A percentile compares a stretch with the other conserved stretches of the same genome.
These are phyloP conservation scores for Chaetomium strumarium DNA, from an alignment of 2,329 filamentous ascomycete genomes.

Conservation along the genomic window DNA sequence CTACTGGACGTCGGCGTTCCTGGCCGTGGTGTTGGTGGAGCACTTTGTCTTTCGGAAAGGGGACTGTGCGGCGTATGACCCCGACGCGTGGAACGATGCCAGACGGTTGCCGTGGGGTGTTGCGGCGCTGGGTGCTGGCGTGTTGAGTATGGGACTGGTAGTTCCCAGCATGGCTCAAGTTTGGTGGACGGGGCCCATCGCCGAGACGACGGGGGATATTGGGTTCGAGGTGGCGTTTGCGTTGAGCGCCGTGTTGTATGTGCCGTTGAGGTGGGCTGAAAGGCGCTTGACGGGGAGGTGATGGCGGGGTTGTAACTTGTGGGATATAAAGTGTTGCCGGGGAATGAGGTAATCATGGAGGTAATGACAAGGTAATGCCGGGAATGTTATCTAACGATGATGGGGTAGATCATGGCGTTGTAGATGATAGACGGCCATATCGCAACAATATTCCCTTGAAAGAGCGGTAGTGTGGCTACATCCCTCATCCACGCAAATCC, in stretches of 20 bases:
- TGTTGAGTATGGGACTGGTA: constrained; percentile 27
- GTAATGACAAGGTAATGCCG: not conserved
- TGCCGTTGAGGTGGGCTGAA: constrained; percentile 36
- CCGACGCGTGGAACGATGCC: constrained; percentile 25
- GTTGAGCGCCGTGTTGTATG: constrained; percentile 36
- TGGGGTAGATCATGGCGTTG: not conserved
- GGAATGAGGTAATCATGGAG: too few species aligned
- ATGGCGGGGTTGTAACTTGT: not conserved
- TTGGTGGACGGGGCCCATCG: constrained; percentile 41
- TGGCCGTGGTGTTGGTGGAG: constrained; percentile 33
- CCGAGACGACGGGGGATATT: constrained; percentile 38
- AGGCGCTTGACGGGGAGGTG: constrained; percentile 17
- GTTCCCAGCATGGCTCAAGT: constrained; percentile 39
- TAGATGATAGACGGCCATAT: not conserved
- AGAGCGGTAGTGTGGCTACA: not conserved
- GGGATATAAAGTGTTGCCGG: too few species aligned
- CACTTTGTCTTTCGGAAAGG: constrained; percentile 25
- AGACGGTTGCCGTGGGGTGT: constrained; percentile 24
- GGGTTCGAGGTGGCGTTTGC: constrained; percentile 42
- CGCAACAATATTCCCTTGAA: not conserved
- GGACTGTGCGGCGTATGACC: constrained; percentile 21
- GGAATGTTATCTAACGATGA: not conserved
- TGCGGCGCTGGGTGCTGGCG: constrained; percentile 23
- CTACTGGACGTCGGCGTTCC: constrained; percentile 41
- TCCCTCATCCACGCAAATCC: constrained; percentile 13